These are phyloP conservation scores for Aschersonia sp. DNA, from an alignment of 2,329 filamentous ascomycete genomes.

Conservation along the genomic window DNA sequence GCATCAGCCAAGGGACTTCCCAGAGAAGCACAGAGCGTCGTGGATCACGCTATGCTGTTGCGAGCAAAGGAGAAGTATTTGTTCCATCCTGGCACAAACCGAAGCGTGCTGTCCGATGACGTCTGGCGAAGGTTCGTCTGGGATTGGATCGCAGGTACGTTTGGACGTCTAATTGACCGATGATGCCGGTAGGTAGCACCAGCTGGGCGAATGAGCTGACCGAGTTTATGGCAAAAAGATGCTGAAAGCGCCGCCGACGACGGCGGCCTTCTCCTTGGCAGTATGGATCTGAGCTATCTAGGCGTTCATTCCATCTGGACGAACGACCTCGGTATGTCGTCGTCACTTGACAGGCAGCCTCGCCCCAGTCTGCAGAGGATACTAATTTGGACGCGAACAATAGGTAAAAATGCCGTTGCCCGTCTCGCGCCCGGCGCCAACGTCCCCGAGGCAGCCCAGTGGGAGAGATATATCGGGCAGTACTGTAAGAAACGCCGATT, in stretches of 20 bases:
- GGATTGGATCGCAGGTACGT: constrained; percentile 56
- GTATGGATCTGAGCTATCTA: constrained; percentile 60
- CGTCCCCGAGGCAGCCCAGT: constrained; percentile 33
- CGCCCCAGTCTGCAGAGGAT: neutral
- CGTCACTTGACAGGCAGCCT: neutral
- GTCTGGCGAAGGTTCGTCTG: constrained; percentile 67
- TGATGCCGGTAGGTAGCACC: neutral
- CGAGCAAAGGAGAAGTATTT: constrained; percentile 48
- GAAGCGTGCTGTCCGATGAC: constrained; percentile 53
- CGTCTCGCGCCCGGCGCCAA: constrained; percentile 31
- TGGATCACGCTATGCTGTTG: constrained; percentile 44
- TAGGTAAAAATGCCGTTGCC: constrained; percentile 29
- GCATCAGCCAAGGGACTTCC: constrained; percentile 31
- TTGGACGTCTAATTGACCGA: neutral
- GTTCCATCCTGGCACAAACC: constrained; percentile 51
- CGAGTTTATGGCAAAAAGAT: constrained; percentile 22
- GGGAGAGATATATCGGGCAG: constrained; percentile 47
- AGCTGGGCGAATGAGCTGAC: neutral
- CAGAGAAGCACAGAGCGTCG: constrained; percentile 32
- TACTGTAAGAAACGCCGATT: constrained; percentile 50
- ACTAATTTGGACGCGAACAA: neutral
- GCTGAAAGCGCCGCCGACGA: constrained; percentile 50
- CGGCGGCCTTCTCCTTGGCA: constrained; percentile 55
- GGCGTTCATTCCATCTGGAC: constrained; percentile 62
- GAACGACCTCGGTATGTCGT: constrained; percentile 44